Conservation (phyloP, 306 rosid species). For the Cucumis sativus region DNA sequence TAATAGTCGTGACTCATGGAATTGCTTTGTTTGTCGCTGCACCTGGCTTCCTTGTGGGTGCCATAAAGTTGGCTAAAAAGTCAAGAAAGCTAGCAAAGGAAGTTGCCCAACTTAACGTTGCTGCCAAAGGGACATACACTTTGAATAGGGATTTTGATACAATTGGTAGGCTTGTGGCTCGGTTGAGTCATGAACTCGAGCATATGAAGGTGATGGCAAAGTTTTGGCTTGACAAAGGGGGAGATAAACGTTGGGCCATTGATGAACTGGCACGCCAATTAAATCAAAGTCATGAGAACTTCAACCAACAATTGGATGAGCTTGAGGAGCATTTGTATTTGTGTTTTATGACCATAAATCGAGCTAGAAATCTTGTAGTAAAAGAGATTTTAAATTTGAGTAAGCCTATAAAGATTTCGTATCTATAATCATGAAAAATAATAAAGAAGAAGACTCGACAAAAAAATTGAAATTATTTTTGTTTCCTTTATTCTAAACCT, state of each 20-base stretch:
- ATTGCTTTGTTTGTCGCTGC: conserved; percentile 32
- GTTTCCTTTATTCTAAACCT: not conserved
- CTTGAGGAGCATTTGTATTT: conserved; percentile 75
- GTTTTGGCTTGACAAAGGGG: conserved; percentile 47
- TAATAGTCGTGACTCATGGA: conserved; percentile 40
- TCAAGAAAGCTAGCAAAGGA: conserved; percentile 15
- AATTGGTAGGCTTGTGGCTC: conserved; percentile 40
- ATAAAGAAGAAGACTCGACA: not conserved
- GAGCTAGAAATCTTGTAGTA: conserved; percentile 57
- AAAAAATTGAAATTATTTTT: not conserved
- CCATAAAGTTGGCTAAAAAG: conserved; percentile 18
- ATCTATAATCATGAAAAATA: not conserved
- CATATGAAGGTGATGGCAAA: conserved; percentile 23
- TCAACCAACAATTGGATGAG: conserved; percentile 58
- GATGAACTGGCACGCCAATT: conserved; percentile 40
- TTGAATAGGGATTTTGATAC: conserved; percentile 59
- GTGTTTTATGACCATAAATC: conserved; percentile 75
- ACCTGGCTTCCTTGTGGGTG: conserved; percentile 25
- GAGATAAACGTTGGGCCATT: conserved; percentile 21
- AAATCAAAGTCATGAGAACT: conserved; percentile 30
- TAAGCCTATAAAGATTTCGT: not conserved
- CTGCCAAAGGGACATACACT: conserved; percentile 61
- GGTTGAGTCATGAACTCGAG: conserved; percentile 51
- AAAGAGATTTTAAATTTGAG: conserved; percentile 23
- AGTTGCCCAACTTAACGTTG: conserved; percentile 38